Evolutionary conservation across 2,329 filamentous ascomycete genomes (phyloP).

Genomic region (Ilyonectria destructans): DNA sequence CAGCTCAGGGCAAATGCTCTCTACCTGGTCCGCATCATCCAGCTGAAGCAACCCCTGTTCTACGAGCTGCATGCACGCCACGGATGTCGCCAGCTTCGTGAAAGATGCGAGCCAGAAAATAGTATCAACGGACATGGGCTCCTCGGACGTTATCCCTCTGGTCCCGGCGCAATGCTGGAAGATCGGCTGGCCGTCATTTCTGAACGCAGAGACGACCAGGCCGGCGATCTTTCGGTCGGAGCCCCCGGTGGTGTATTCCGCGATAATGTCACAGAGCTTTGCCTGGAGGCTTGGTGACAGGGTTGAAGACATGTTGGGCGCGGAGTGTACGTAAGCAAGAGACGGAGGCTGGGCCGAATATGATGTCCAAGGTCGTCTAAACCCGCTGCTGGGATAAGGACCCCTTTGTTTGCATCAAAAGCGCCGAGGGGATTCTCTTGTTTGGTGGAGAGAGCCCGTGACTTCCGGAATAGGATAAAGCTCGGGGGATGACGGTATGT

Average conservation of each 20-base stretch:
- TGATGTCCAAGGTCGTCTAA: no score
- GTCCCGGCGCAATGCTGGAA: conserved; percentile 19
- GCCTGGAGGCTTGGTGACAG: background rate
- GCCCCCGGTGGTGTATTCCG: conserved; percentile 14
- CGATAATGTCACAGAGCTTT: background rate
- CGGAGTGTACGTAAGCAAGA: no score
- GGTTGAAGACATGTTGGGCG: background rate
- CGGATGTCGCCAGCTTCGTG: conserved; percentile 16
- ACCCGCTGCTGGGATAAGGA: no score
- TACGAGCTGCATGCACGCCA: conserved; percentile 30
- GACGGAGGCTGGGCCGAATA: no score
- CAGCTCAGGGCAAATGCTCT: conserved; percentile 13
- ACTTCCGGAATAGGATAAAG: no score
- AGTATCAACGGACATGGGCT: conserved; percentile 3
- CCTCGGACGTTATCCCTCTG: background rate
- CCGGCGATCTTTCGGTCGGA: conserved; percentile 15
- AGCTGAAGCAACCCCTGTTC: conserved; percentile 7
- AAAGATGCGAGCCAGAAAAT: conserved; percentile 25
- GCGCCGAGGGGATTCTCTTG: no score
- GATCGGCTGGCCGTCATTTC: conserved; percentile 13
- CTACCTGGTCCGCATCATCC: conserved; percentile 13
- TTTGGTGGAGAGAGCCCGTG: no score
- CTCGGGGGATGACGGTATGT: no score
- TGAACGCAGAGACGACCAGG: conserved; percentile 4
- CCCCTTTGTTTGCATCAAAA: no score